Percentiles rank a stretch among this genome's conserved stretches.
Conservation (phyloP, 148 eudicot genomes). For the Rheum nobile region DNA sequence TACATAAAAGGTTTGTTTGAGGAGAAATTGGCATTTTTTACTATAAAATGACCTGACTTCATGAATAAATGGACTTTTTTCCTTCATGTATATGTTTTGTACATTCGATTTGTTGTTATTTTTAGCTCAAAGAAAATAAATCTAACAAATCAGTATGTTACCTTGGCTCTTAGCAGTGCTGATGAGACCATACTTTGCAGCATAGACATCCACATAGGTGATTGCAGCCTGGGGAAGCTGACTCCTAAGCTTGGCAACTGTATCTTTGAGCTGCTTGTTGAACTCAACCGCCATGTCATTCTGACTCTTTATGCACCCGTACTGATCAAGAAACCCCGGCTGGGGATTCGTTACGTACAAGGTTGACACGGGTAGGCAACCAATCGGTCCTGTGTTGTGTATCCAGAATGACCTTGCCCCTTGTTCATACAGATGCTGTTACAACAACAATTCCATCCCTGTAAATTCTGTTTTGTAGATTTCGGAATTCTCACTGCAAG, state of each 20-base stretch:
- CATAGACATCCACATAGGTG: slow-evolving; percentile 52
- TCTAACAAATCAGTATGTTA: slow-evolving; percentile 13
- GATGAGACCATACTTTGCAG: slow-evolving; percentile 59
- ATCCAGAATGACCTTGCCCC: slow-evolving; percentile 79
- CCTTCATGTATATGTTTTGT: too few species aligned
- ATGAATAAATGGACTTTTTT: too few species aligned
- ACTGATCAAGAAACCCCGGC: slow-evolving; percentile 38
- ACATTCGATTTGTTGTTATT: too few species aligned
- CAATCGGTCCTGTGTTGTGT: slow-evolving; percentile 81
- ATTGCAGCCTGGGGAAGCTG: slow-evolving; percentile 52
- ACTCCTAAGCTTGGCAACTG: slow-evolving; percentile 37
- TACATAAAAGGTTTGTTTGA: too few species aligned
- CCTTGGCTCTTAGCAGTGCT: slow-evolving; percentile 46
- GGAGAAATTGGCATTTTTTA: too few species aligned
- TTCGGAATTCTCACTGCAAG: too few species aligned
- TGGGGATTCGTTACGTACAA: slow-evolving; percentile 28
- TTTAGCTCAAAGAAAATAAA: too few species aligned
- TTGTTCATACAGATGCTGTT: slow-evolving; percentile 13
- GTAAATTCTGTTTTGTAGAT: too few species aligned
- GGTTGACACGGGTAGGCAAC: slow-evolving; percentile 47
- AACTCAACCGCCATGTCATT: slow-evolving; percentile 63
- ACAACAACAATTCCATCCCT: not conserved
- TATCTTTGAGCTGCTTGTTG: slow-evolving; percentile 56
- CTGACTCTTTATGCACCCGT: slow-evolving; percentile 52
- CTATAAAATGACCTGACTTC: too few species aligned